phyloP scores from a whole-genome alignment of 176 grass and related monocot genomes.

The Otatea glauca region DNA sequence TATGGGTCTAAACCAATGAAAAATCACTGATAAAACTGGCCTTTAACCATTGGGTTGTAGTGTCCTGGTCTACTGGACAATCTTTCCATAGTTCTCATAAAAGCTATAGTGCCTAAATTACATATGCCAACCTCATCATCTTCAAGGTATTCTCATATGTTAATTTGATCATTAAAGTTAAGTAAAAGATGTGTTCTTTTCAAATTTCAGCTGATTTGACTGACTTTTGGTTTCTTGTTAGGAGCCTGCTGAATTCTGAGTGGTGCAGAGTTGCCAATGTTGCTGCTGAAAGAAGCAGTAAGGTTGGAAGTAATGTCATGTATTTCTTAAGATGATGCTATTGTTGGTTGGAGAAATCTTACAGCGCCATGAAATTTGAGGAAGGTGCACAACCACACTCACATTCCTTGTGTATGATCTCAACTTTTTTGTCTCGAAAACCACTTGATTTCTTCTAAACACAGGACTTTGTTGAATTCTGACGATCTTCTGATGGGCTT shows the following conservation, averaged over 20 bases:
- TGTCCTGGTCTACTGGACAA: not conserved
- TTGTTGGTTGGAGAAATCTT: not conserved
- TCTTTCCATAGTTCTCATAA: not conserved
- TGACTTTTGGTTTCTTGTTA: not conserved
- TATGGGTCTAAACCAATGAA: not conserved
- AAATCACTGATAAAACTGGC: not conserved
- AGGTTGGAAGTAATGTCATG: not conserved
- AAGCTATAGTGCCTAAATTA: not conserved
- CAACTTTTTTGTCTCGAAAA: not conserved
- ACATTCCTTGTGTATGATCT: not conserved
- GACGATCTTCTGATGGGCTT: not conserved
- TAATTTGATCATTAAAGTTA: not conserved
- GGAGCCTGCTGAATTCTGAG: not conserved
- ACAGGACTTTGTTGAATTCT: not conserved
- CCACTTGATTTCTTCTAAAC: not conserved
- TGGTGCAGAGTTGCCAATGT: not conserved
- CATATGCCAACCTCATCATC: not conserved
- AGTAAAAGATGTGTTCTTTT: not conserved
- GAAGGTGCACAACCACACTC: not conserved
- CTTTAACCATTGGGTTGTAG: not conserved
- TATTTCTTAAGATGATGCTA: not conserved
- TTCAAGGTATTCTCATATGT: not conserved
- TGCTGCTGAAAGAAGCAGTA: not conserved
- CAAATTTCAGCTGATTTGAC: conserved; percentile 5
- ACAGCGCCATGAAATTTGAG: not conserved